Conservation (phyloP, 2,329 filamentous ascomycete genomes). For the Rutstroemia sp. region DNA sequence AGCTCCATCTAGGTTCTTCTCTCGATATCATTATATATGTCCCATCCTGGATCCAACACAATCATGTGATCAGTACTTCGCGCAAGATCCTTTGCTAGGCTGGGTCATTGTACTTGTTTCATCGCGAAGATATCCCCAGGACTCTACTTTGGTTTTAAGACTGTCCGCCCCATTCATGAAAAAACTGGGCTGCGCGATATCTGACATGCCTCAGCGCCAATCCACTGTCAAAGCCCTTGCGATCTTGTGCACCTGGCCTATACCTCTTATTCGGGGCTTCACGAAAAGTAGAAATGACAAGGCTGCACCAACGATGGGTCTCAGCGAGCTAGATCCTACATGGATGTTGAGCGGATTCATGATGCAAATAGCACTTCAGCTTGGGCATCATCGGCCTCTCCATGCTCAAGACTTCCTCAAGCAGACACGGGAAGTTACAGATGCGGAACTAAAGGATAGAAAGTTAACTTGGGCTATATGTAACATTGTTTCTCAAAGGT, state of each 20-base stretch:
- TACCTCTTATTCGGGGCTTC: conserved; percentile 20
- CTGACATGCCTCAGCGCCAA: conserved; percentile 16
- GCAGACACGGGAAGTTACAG: conserved; percentile 16
- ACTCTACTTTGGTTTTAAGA: conserved; percentile 40
- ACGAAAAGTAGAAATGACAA: conserved; percentile 12
- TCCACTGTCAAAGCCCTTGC: conserved; percentile 22
- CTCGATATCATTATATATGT: conserved; percentile 55
- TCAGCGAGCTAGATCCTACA: conserved; percentile 17
- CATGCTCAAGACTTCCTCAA: conserved; percentile 19
- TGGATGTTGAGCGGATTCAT: conserved; percentile 25
- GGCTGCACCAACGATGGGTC: conserved; percentile 6
- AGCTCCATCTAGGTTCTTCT: conserved; percentile 45
- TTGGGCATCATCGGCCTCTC: conserved; percentile 22
- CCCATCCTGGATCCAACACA: conserved; percentile 51
- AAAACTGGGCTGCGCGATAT: conserved; percentile 18
- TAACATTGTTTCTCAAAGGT: conserved; percentile 61
- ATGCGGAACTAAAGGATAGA: conserved; percentile 37
- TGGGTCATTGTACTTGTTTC: conserved; percentile 60
- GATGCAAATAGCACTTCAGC: conserved; percentile 26
- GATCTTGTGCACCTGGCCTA: conserved; percentile 26
- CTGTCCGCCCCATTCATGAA: conserved; percentile 13
- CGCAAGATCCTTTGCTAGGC: conserved; percentile 55
- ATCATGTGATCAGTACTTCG: conserved; percentile 49
- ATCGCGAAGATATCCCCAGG: conserved; percentile 49
- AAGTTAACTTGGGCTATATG: conserved; percentile 61